Percentiles rank a stretch among this genome's conserved stretches.
Conservation (phyloP, 2,329 filamentous ascomycete genomes). For the Ambrosiella beaveri region DNA sequence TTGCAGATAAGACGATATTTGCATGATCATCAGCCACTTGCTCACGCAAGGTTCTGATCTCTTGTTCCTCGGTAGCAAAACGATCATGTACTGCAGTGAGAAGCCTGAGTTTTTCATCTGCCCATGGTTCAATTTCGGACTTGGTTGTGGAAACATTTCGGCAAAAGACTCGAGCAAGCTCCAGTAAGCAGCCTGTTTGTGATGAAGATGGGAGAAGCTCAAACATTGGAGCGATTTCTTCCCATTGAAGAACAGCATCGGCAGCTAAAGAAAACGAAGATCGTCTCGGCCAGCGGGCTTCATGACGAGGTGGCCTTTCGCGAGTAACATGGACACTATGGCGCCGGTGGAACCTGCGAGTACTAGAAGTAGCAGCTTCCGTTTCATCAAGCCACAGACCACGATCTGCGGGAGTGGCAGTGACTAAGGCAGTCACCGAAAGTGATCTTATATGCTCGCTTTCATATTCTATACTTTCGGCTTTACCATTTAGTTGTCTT, state of each 20-base stretch:
- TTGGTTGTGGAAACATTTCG: slow-evolving; percentile 34
- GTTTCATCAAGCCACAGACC: slow-evolving; percentile 4
- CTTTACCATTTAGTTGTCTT: background rate
- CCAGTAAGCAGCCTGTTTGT: slow-evolving; percentile 10
- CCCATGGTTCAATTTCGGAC: slow-evolving; percentile 41
- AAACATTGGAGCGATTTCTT: slow-evolving; percentile 30
- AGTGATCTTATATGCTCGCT: background rate
- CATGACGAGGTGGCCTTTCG: slow-evolving; percentile 25
- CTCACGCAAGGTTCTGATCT: slow-evolving; percentile 50
- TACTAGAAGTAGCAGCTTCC: slow-evolving; percentile 5
- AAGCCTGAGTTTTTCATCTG: slow-evolving; percentile 34
- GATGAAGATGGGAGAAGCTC: slow-evolving; percentile 16
- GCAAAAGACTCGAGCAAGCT: slow-evolving; percentile 40
- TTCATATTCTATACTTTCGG: slow-evolving; percentile 7
- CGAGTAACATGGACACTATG: slow-evolving; percentile 32
- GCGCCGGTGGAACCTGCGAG: slow-evolving; percentile 35
- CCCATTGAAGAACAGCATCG: slow-evolving; percentile 55
- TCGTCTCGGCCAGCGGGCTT: slow-evolving; percentile 50
- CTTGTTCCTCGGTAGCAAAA: slow-evolving; percentile 45
- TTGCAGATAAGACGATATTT: slow-evolving; percentile 46
- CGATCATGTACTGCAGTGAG: slow-evolving; percentile 44
- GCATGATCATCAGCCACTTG: slow-evolving; percentile 55
- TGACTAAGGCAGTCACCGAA: background rate
- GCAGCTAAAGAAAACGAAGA: slow-evolving; percentile 62
- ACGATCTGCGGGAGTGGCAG: background rate